Conservation (phyloP, 768 basidiomycete species). For the Termitomyces titanicus region DNA sequence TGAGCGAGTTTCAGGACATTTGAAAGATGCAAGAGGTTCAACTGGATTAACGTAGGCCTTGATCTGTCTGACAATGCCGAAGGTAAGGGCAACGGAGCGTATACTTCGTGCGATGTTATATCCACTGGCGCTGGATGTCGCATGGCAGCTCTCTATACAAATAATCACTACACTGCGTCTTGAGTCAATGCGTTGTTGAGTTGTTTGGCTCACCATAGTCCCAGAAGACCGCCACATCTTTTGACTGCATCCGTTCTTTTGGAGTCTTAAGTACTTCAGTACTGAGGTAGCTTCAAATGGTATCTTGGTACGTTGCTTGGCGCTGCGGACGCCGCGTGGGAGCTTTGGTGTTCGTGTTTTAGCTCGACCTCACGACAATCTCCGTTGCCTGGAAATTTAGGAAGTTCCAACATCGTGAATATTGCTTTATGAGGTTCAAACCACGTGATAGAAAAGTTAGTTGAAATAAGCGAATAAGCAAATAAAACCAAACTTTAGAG, state of each 20-base stretch:
- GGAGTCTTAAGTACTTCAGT: too few relatives aligned
- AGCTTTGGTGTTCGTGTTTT: too few relatives aligned
- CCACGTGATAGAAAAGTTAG: too few relatives aligned
- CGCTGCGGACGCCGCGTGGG: too few relatives aligned
- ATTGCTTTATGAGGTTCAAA: too few relatives aligned
- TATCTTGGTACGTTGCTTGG: background rate
- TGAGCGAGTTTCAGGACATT: constrained; percentile 32
- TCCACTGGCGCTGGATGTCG: constrained; percentile 35
- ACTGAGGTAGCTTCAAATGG: too few relatives aligned
- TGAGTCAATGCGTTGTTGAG: background rate
- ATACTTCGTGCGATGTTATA: constrained; percentile 43
- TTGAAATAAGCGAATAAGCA: too few relatives aligned
- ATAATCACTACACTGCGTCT: background rate
- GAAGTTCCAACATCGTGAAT: too few relatives aligned
- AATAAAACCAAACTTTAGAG: background rate
- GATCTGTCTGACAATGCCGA: constrained; percentile 46
- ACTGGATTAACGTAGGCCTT: constrained; percentile 52
- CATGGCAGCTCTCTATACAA: constrained; percentile 36
- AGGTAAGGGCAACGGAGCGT: constrained; percentile 39
- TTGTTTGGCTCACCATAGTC: constrained; percentile 3
- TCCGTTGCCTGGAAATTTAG: too few relatives aligned
- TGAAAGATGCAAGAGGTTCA: constrained; percentile 21
- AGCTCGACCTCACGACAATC: too few relatives aligned
- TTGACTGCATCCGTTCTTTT: background rate
- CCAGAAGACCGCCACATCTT: constrained; percentile 9